Evolutionary conservation across 2,329 filamentous ascomycete genomes (phyloP).

Genomic region (Ophiostoma australiae): DNA sequence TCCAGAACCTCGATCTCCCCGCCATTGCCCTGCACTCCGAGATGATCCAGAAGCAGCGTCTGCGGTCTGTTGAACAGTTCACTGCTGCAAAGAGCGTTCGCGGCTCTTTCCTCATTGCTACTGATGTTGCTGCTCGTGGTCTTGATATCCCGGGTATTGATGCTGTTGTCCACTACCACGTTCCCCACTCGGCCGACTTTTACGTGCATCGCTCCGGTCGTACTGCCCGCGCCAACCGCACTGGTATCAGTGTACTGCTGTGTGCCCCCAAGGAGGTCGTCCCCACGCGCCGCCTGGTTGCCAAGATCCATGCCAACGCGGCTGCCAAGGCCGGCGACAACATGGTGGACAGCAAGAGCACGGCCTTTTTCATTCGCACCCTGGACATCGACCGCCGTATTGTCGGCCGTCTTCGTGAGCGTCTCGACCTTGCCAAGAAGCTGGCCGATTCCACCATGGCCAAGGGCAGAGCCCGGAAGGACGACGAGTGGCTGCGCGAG

Average conservation of each 20-base stretch:
- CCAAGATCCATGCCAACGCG: constrained; percentile 70
- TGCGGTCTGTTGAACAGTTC: constrained; percentile 90
- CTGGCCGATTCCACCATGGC: constrained; percentile 78
- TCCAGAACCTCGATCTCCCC: constrained; percentile 74
- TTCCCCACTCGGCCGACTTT: constrained; percentile 82
- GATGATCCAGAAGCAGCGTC: constrained; percentile 91
- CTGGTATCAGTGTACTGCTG: constrained; percentile 78
- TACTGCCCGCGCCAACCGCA: constrained; percentile 75
- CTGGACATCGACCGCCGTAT: constrained; percentile 79
- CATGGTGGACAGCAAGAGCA: constrained; percentile 33
- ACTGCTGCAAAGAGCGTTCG: constrained; percentile 53
- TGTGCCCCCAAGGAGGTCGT: constrained; percentile 88
- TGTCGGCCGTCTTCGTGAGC: constrained; percentile 67
- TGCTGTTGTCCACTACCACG: constrained; percentile 89
- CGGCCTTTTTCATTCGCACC: constrained; percentile 61
- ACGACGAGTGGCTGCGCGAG: constrained; percentile 76
- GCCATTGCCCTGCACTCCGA: constrained; percentile 80
- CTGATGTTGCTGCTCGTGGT: constrained; percentile 88
- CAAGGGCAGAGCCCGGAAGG: constrained; percentile 78
- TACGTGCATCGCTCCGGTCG: constrained; percentile 95
- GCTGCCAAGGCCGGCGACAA: constrained; percentile 42
- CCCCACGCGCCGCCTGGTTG: constrained; percentile 74
- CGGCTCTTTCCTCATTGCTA: constrained; percentile 73
- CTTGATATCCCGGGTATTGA: constrained; percentile 89
- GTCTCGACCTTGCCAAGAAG: constrained; percentile 76